Conservation (phyloP, 2,329 filamentous ascomycete genomes). For the Cryphonectria naterciae region DNA sequence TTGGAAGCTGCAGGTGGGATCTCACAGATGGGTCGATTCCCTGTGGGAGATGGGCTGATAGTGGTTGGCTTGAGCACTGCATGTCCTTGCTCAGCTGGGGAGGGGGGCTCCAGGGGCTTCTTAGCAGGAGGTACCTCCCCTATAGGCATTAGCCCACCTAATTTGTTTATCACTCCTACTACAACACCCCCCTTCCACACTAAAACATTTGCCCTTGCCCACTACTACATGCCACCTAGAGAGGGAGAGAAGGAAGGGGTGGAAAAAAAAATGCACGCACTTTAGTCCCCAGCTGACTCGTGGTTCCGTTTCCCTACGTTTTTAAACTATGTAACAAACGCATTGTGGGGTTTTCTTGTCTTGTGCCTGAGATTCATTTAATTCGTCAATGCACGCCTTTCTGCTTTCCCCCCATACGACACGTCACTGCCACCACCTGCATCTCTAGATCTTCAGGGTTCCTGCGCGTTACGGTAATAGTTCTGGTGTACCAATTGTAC, state of each 20-base stretch:
- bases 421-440: neutral
- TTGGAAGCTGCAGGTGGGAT: neutral
- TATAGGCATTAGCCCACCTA: neutral
- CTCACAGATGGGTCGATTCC: constrained; percentile 10
- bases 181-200: neutral
- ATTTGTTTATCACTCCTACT: neutral
- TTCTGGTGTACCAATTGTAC: neutral
- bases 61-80: neutral
- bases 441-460: neutral
- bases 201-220: neutral
- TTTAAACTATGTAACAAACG: neutral
- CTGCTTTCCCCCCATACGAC: neutral
- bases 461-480: neutral
- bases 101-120: neutral
- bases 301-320: neutral
- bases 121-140: constrained; percentile 1
- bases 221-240: neutral
- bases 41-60: constrained; percentile 11
- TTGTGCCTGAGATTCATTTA: neutral
- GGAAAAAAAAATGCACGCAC: neutral
- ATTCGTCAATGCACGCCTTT: neutral
- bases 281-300: neutral
- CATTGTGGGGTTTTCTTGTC: neutral
- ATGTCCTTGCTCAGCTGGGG: neutral
- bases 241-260: neutral